Evolutionary conservation across 352 stramenopile genomes (phyloP).

Genomic region (Phytopythium helicoides): DNA sequence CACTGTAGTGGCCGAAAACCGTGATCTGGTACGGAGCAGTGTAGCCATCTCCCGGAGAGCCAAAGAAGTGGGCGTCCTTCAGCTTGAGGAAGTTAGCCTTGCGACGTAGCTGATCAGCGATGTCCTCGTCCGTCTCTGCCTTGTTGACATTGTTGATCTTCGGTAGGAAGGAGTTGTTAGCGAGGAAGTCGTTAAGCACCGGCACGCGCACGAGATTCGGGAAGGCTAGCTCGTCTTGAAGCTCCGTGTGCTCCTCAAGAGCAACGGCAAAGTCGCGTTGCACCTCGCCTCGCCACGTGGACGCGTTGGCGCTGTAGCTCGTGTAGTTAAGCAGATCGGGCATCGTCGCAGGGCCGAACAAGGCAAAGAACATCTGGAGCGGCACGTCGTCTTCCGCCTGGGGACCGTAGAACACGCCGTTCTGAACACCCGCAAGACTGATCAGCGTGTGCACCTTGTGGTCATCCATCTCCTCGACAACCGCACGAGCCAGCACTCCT

Average conservation of each 20-base stretch:
- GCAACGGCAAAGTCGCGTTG: conserved; percentile 28
- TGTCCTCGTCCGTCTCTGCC: conserved; percentile 13
- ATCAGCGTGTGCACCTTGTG: too few species aligned
- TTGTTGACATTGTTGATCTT: too few species aligned
- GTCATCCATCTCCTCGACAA: too few species aligned
- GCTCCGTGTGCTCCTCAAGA: conserved; percentile 19
- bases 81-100: conserved; percentile 41
- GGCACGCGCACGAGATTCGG: conserved; percentile 38
- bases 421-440: too few species aligned
- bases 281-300: conserved; percentile 16
- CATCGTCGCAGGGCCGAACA: conserved; percentile 23
- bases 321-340: conserved; percentile 31
- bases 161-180: conserved; percentile 18
- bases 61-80: conserved; percentile 36
- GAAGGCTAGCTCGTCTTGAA: conserved; percentile 36
- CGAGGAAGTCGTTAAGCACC: conserved; percentile 17
- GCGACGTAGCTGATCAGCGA: conserved; percentile 25
- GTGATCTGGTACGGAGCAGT: conserved; percentile 40
- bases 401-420: too few species aligned
- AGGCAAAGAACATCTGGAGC: conserved; percentile 28
- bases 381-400: conserved; percentile 28
- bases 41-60: conserved; percentile 27
- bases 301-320: conserved; percentile 7
- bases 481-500: too few species aligned
- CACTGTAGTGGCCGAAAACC: conserved; percentile 37